These are phyloP conservation scores for Metschnikowia similis DNA, from an alignment of 805 yeast genomes.

Conservation along the genomic window DNA sequence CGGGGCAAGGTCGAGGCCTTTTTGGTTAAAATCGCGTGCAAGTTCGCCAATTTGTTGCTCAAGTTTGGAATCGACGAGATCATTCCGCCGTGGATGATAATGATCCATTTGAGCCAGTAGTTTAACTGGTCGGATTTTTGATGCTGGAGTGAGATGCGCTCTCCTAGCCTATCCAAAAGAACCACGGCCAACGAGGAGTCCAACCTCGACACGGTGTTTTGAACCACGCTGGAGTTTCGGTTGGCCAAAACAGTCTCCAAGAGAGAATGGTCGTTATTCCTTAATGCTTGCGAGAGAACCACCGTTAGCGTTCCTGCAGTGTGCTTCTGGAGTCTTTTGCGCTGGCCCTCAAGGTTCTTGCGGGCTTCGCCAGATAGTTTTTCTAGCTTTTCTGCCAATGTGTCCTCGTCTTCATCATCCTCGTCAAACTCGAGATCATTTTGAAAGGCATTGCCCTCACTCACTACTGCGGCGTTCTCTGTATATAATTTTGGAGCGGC, in stretches of 20 bases:
- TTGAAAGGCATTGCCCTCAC: conserved; percentile 58
- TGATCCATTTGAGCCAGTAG: conserved; percentile 54
- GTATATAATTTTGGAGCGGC: conserved; percentile 53
- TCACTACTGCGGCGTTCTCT: conserved; percentile 57
- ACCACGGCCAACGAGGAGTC: conserved; percentile 47
- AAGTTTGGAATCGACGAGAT: conserved; percentile 45
- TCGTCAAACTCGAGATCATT: conserved; percentile 49
- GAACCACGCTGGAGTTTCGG: conserved; percentile 47
- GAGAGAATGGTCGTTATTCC: conserved; percentile 79
- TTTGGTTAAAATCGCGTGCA: conserved; percentile 45
- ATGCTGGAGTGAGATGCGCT: conserved; percentile 48
- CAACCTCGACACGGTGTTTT: conserved; percentile 46
- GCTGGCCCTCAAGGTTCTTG: conserved; percentile 24
- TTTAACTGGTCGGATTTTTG: conserved; percentile 47
- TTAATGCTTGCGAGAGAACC: conserved; percentile 83
- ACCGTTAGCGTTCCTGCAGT: conserved; percentile 59
- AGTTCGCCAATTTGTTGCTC: conserved; percentile 37
- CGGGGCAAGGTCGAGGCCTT: conserved; percentile 48
- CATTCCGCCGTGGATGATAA: conserved; percentile 52
- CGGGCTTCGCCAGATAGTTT: conserved; percentile 24
- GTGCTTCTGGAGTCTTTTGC: conserved; percentile 50
- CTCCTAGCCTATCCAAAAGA: conserved; percentile 50
- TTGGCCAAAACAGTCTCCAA: conserved; percentile 75
- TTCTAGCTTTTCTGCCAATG: conserved; percentile 54
- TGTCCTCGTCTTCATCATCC: conserved; percentile 40